Conservation (phyloP, 2,329 filamentous ascomycete species). For the Claviceps digitariae region DNA sequence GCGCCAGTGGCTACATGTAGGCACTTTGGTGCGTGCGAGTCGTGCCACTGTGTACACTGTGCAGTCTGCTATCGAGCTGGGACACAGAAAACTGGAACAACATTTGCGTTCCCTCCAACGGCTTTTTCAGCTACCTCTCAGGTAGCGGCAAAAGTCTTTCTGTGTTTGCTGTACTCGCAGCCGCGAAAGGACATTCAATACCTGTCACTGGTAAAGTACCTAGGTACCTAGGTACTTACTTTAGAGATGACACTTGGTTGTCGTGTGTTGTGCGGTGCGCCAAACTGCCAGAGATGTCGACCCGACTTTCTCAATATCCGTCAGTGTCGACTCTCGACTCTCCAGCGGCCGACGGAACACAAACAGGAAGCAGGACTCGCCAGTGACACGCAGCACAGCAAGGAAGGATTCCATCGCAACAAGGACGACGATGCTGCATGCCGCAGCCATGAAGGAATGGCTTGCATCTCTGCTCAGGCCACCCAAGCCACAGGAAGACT, state of each 20-base stretch:
- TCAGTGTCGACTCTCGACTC: not conserved
- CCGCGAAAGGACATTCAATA: not conserved
- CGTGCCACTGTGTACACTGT: not conserved
- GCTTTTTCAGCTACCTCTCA: no score
- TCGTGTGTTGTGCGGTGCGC: not conserved
- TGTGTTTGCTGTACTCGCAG: no score
- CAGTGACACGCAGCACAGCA: not conserved
- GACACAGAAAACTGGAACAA: no score
- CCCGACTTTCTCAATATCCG: no score
- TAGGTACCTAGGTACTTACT: no score
- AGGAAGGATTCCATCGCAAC: slow-evolving; percentile 2
- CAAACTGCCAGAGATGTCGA: not conserved
- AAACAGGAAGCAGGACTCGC: slow-evolving; percentile 1
- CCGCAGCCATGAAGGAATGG: not conserved
- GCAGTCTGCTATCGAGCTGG: no score
- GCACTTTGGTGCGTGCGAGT: not conserved
- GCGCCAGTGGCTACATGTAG: no score
- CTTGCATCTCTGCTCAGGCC: not conserved
- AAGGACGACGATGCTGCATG: not conserved
- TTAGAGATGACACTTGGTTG: no score
- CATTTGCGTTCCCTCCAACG: no score
- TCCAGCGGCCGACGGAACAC: not conserved
- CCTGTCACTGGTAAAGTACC: no score
- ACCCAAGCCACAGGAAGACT: not conserved
- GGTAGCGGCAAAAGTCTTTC: no score